Percentiles rank a stretch among this genome's conserved stretches.
Evolutionary conservation across 1,284 basidiomycete genomes (phyloP).

Genomic region (Puccinia horiana): DNA sequence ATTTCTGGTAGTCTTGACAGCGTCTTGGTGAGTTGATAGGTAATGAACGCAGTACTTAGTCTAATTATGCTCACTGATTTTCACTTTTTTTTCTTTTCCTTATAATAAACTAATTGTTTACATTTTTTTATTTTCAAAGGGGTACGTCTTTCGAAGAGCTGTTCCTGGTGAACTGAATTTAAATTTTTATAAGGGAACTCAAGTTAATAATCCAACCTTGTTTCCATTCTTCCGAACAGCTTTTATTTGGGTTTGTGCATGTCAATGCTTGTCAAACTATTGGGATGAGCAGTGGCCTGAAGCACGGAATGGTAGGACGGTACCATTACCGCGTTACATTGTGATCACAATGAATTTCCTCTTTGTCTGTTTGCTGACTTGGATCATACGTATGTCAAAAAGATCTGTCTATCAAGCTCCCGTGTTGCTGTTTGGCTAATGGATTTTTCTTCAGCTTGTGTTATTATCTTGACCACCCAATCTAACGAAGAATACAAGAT

Average conservation of each 20-base stretch:
- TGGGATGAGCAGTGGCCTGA: slow-evolving; percentile 34
- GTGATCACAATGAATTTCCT: slow-evolving; percentile 7
- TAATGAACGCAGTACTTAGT: not conserved
- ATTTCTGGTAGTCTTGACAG: slow-evolving; percentile 34
- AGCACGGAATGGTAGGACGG: not conserved
- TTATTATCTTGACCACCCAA: slow-evolving; percentile 11
- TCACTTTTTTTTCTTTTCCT: not conserved
- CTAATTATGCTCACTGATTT: not conserved
- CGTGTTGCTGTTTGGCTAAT: not conserved
- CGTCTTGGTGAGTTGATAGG: slow-evolving; percentile 33
- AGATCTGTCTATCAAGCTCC: not conserved
- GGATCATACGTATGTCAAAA: slow-evolving; percentile 32
- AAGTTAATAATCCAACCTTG: not conserved
- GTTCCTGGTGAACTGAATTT: not conserved
- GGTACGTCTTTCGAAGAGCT: not conserved
- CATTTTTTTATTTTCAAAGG: not conserved
- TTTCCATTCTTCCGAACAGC: not conserved
- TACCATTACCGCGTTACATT: not conserved
- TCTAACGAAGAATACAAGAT: slow-evolving; percentile 29
- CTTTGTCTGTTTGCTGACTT: slow-evolving; percentile 20
- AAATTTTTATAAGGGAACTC: not conserved
- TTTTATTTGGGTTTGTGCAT: slow-evolving; percentile 44
- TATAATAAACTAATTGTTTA: not conserved
- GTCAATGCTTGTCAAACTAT: slow-evolving; percentile 37
- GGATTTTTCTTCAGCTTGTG: not conserved